phyloP scores from a whole-genome alignment of 2,329 filamentous ascomycete species.

The Epichloe coenophiala region DNA sequence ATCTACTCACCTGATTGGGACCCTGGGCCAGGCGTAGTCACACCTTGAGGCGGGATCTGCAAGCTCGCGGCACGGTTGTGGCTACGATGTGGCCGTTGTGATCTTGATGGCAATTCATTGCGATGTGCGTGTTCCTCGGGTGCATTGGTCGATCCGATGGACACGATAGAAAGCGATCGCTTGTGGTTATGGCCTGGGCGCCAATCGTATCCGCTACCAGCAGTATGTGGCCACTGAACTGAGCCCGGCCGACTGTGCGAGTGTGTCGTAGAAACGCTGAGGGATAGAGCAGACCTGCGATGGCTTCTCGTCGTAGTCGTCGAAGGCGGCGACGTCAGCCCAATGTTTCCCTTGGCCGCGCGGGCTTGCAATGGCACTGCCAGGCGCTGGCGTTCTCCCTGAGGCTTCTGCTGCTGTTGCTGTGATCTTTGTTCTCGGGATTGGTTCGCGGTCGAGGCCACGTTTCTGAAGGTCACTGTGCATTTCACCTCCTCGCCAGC shows the following conservation, averaged over 20 bases:
- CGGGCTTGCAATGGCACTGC: slow-evolving; percentile 30
- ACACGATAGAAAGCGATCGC: slow-evolving; percentile 71
- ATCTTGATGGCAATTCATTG: slow-evolving; percentile 27
- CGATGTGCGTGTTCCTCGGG: slow-evolving; percentile 32
- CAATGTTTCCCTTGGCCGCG: slow-evolving; percentile 26
- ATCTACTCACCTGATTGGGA: slow-evolving; percentile 23
- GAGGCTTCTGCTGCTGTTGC: slow-evolving; percentile 12
- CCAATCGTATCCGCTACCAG: slow-evolving; percentile 16
- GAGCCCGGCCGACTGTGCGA: slow-evolving; percentile 33
- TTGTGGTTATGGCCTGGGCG: slow-evolving; percentile 47
- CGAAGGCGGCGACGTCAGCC: slow-evolving; percentile 31
- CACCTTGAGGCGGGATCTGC: slow-evolving; percentile 41
- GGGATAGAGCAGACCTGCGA: slow-evolving; percentile 48
- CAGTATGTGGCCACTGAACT: slow-evolving; percentile 31
- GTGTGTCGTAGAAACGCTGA: slow-evolving; percentile 37
- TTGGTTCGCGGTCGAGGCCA: slow-evolving; percentile 35
- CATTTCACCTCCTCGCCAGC: slow-evolving; percentile 93
- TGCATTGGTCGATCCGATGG: slow-evolving; percentile 46
- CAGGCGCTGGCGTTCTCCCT: slow-evolving; percentile 22
- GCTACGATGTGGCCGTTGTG: slow-evolving; percentile 42
- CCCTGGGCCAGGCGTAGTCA: slow-evolving; percentile 30
- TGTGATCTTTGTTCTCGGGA: slow-evolving; percentile 12
- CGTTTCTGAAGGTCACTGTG: slow-evolving; percentile 91
- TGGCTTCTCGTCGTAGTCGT: slow-evolving; percentile 39
- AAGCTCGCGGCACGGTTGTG: slow-evolving; percentile 73